A percentile compares a stretch with the other conserved stretches of the same genome.
Conservation (phyloP, 352 stramenopile genomes). For the Aphanomyces invadans region DNA sequence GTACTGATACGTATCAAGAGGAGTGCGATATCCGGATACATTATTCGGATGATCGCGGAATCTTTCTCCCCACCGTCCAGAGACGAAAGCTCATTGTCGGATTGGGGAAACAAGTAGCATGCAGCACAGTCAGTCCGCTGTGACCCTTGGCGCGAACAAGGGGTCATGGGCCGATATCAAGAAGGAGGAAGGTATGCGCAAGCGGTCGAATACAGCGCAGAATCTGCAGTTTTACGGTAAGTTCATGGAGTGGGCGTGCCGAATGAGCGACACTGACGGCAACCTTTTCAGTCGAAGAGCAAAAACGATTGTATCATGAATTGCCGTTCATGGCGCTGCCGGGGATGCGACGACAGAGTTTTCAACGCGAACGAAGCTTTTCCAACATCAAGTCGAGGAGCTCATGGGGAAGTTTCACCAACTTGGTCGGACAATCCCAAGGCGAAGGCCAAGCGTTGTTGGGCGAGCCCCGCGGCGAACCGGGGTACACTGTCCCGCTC, state of each 20-base stretch:
- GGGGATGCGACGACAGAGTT: slow-evolving; percentile 61
- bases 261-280: slow-evolving; percentile 46
- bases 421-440: slow-evolving; percentile 36
- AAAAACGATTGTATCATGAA: slow-evolving; percentile 66
- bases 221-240: slow-evolving; percentile 73
- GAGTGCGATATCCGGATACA: background rate
- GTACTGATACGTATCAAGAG: too few species aligned
- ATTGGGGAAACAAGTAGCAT: slow-evolving; percentile 28
- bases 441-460: slow-evolving; percentile 52
- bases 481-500: slow-evolving; percentile 55
- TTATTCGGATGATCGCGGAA: background rate
- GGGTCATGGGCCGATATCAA: slow-evolving; percentile 64
- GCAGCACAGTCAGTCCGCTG: slow-evolving; percentile 64
- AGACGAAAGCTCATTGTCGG: background rate
- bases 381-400: slow-evolving; percentile 51
- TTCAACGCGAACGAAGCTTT: slow-evolving; percentile 62
- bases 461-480: slow-evolving; percentile 28
- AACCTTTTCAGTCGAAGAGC: slow-evolving; percentile 58
- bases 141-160: slow-evolving; percentile 49
- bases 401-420: slow-evolving; percentile 41
- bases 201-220: slow-evolving; percentile 69
- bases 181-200: slow-evolving; percentile 56
- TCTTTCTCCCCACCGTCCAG: background rate
- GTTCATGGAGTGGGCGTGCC: background rate
- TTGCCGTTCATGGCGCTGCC: slow-evolving; percentile 61